Evolutionary conservation across 495 filamentous ascomycete genomes (phyloP).

Genomic region (Podospora australis): DNA sequence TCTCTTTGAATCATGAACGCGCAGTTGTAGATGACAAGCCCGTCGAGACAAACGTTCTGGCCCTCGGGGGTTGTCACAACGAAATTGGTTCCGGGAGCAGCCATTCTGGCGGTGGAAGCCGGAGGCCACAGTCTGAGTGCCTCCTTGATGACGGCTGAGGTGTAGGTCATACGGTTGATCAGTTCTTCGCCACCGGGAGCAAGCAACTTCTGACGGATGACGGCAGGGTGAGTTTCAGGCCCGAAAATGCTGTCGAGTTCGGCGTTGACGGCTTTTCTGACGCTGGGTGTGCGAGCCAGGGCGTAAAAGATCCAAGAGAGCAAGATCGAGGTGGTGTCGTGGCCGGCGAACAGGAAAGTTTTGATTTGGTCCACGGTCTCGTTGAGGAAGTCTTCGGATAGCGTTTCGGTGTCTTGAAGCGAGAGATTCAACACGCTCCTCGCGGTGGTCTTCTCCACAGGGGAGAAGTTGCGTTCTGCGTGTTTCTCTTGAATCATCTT

Average conservation of each 20-base stretch:
- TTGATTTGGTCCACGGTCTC: slow-evolving; percentile 30
- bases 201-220: slow-evolving; percentile 17
- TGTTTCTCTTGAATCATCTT: slow-evolving; percentile 23
- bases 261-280: slow-evolving; percentile 29
- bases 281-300: slow-evolving; percentile 38
- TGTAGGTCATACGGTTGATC: slow-evolving; percentile 38
- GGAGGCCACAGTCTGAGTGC: slow-evolving; percentile 41
- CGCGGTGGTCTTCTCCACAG: slow-evolving; percentile 7
- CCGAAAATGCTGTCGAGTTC: slow-evolving; percentile 44
- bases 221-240: slow-evolving; percentile 14
- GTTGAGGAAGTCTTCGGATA: slow-evolving; percentile 18
- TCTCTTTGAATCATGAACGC: slow-evolving; percentile 52
- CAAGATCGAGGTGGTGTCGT: slow-evolving; percentile 42
- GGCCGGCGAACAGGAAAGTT: slow-evolving; percentile 44
- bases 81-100: slow-evolving; percentile 25
- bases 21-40: slow-evolving; percentile 47
- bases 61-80: slow-evolving; percentile 42
- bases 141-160: slow-evolving; percentile 48
- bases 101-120: slow-evolving; percentile 31
- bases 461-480: slow-evolving; percentile 4
- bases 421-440: slow-evolving; percentile 30
- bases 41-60: slow-evolving; percentile 50
- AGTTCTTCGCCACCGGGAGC: slow-evolving; percentile 34
- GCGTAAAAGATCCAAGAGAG: slow-evolving; percentile 40
- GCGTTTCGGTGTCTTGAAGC: slow-evolving; percentile 19